phyloP scores from a whole-genome alignment of 805 yeast genomes.

The Wickerhamiella cacticola region DNA sequence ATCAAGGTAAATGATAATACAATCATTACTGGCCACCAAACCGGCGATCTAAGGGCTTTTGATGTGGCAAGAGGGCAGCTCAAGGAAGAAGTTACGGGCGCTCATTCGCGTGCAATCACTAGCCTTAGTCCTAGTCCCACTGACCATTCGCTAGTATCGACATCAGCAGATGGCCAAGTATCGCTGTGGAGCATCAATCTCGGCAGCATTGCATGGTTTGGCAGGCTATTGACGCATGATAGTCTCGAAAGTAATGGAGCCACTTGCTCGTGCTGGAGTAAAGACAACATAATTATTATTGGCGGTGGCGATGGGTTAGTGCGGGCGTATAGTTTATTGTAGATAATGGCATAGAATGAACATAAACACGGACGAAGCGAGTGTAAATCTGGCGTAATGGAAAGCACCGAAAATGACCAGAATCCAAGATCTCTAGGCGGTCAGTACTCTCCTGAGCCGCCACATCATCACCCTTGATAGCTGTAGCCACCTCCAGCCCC shows the following conservation, averaged over 20 bases:
- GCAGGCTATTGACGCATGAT: constrained; percentile 22
- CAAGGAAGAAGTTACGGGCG: constrained; percentile 19
- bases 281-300: constrained; percentile 11
- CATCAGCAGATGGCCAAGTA: constrained; percentile 24
- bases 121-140: constrained; percentile 8
- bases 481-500: too few species aligned
- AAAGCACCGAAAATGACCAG: too few species aligned
- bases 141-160: constrained; percentile 14
- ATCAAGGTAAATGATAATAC: constrained; percentile 13
- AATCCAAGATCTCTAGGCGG: too few species aligned
- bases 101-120: constrained; percentile 20
- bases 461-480: too few species aligned
- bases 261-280: constrained; percentile 14
- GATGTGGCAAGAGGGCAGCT: constrained; percentile 19
- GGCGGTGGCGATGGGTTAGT: constrained; percentile 23
- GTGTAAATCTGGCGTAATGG: too few species aligned
- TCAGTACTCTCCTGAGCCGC: too few species aligned
- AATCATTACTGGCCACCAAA: constrained; percentile 14
- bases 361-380: background rate
- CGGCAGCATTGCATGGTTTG: constrained; percentile 20
- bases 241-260: constrained; percentile 20
- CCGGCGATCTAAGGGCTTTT: constrained; percentile 20
- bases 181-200: constrained; percentile 22
- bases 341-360: background rate
- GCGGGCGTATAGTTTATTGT: constrained; percentile 18